Conservation (phyloP, 805 yeast species). For the Wickerhamomyces mucosus region DNA sequence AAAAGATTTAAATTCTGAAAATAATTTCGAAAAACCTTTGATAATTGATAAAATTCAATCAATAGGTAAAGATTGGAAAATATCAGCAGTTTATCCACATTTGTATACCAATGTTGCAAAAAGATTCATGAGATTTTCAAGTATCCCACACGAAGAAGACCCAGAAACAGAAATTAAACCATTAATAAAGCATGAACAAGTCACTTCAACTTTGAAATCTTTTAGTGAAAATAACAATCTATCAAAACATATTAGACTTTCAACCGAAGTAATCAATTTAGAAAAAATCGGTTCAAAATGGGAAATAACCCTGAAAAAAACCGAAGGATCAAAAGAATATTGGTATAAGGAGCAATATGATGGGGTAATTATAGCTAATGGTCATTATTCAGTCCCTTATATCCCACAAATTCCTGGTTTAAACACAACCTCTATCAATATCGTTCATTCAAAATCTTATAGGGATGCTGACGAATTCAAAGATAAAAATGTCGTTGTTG, state of each 20-base stretch:
- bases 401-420: slow-evolving; percentile 44
- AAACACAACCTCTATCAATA: slow-evolving; percentile 29
- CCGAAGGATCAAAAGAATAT: slow-evolving; percentile 14
- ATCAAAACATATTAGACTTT: slow-evolving; percentile 25
- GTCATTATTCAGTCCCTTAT: slow-evolving; percentile 48
- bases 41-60: no score
- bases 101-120: slow-evolving; percentile 32
- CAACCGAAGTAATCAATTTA: slow-evolving; percentile 31
- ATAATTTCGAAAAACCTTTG: slow-evolving; percentile 13
- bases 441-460: slow-evolving; percentile 45
- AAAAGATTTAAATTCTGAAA: slow-evolving; percentile 6
- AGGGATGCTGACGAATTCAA: slow-evolving; percentile 30
- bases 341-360: slow-evolving; percentile 45
- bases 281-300: slow-evolving; percentile 26
- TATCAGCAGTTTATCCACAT: slow-evolving; percentile 26
- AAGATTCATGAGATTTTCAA: slow-evolving; percentile 27
- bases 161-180: slow-evolving; percentile 28
- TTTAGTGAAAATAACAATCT: slow-evolving; percentile 24
- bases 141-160: slow-evolving; percentile 11
- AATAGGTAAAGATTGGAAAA: slow-evolving; percentile 24
- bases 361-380: slow-evolving; percentile 48
- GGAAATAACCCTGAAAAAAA: slow-evolving; percentile 22
- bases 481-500: slow-evolving; percentile 31
- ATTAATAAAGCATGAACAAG: slow-evolving; percentile 28
- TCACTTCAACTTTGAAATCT: slow-evolving; percentile 19